A percentile compares a stretch with the other conserved stretches of the same genome.
Evolutionary conservation across 306 rosid genomes (phyloP).

Genomic region (Lathyrus oleraceus): DNA sequence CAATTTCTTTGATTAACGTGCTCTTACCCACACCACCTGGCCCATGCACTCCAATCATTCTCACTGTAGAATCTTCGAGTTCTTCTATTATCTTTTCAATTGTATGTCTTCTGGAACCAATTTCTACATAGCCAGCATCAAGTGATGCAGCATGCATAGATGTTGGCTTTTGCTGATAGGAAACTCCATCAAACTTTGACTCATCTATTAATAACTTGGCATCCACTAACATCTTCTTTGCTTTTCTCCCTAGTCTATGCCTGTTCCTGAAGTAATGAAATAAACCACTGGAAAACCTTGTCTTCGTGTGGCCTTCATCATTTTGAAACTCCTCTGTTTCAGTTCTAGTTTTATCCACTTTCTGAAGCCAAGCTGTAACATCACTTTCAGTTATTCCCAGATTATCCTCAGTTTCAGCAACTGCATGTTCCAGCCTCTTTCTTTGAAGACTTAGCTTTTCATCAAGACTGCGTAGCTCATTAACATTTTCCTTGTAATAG

Average conservation of each 20-base stretch:
- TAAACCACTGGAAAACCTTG: not conserved
- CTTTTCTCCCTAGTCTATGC: conserved; percentile 28
- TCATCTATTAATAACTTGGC: not conserved
- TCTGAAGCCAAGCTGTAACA: not conserved
- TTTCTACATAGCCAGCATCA: conserved; percentile 8
- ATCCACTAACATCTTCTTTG: not conserved
- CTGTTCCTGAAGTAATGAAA: conserved; percentile 7
- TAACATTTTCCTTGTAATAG: conserved; percentile 3
- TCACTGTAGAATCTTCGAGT: conserved; percentile 26
- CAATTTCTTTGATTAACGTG: conserved; percentile 28
- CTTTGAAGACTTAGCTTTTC: not conserved
- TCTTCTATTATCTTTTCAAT: conserved; percentile 13
- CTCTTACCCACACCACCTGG: conserved; percentile 32
- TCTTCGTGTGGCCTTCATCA: not conserved
- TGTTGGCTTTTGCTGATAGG: not conserved
- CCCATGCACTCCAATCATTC: conserved; percentile 28
- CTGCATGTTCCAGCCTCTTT: not conserved
- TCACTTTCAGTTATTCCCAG: not conserved
- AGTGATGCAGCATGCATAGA: not conserved
- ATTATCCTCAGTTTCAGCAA: not conserved
- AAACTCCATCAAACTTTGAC: not conserved
- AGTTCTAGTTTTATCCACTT: not conserved
- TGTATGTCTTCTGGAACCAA: conserved; percentile 11
- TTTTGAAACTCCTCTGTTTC: not conserved
- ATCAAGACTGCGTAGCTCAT: not conserved